Evolutionary conservation across 345 rosid genomes (phyloP), one percentile per base, ranked within the genome.

Genomic region (Hypericum androsaemum): DNA sequence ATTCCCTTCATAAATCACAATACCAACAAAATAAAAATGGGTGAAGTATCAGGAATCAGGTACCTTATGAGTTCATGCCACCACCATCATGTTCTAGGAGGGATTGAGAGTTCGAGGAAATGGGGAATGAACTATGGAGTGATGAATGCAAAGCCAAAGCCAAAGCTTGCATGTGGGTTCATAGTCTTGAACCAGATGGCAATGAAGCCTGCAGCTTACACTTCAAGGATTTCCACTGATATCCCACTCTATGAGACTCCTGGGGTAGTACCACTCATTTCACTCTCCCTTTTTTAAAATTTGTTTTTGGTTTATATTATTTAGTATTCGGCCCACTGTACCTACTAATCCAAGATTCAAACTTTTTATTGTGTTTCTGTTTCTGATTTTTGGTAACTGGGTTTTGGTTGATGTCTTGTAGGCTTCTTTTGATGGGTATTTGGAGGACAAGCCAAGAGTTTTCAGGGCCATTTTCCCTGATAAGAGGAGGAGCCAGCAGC

Each of bases 391-490:
- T 47, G 39, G 12, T 7, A 22, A 22, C 32, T 22, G 32, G 49
- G 7, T 5, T 43, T 57, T 51, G 1, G 15, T 7, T 47, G 37
- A 13, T 8, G 57, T 32, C 55, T 41, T 62, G 64, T 75, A 87
- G 96, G 96, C 89, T 22, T 69, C 78, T 40, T 87, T 92, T 58
- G 95, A 92, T 74, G 82, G 72, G 37, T 87, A 87, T 70, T 69
- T 87, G 72, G 94, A 87, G 42, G 71, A 92, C 62, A 84, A 74
- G 47, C 71, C 82, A 13, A 82, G 98, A 64, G 83, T 84, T 41
- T 87, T 90, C 71, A 39, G 69, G 64, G 88, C 96, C 12, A 81
- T 87, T 61, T 90, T 90, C 49, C 95, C 95, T 10, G 94, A 90
- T 52, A 78, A 71, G 50, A 60, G 64, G 0, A 79, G 95, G 69